These are phyloP conservation scores for Clathrospora elynae DNA, from an alignment of 2,329 filamentous ascomycete species.

Conservation along the genomic window DNA sequence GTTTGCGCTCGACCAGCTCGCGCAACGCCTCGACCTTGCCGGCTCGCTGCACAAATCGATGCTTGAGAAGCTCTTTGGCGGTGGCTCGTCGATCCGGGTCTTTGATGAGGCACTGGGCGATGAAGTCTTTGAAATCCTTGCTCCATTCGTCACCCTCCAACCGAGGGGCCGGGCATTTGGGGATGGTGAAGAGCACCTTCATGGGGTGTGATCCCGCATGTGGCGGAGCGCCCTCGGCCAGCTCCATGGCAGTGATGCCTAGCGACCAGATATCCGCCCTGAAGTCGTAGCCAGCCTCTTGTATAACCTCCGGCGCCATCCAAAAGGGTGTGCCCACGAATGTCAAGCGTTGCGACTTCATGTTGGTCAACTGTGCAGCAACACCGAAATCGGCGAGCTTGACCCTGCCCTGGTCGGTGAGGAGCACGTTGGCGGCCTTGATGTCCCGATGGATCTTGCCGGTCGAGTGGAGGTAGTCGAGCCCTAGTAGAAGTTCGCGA, in stretches of 20 bases:
- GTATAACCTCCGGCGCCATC: slow-evolving; percentile 99
- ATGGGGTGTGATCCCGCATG: slow-evolving; percentile 97
- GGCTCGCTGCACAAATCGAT: slow-evolving; percentile 84
- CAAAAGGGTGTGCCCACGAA: slow-evolving; percentile 99
- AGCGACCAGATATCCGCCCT: slow-evolving; percentile 98
- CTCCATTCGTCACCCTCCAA: slow-evolving; percentile 82
- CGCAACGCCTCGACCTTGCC: slow-evolving; percentile 87
- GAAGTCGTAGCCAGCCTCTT: slow-evolving; percentile 95
- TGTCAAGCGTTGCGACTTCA: slow-evolving; percentile 95
- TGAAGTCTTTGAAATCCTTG: slow-evolving; percentile 91
- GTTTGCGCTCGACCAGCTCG: slow-evolving; percentile 81
- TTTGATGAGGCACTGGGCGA: slow-evolving; percentile 88
- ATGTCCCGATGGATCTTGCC: slow-evolving; percentile 97
- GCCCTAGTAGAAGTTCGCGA: slow-evolving; percentile 83
- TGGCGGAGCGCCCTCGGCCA: slow-evolving; percentile 89
- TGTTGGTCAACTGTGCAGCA: slow-evolving; percentile 93
- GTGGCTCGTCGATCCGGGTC: slow-evolving; percentile 83
- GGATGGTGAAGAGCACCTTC: slow-evolving; percentile 96
- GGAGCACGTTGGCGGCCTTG: slow-evolving; percentile 93
- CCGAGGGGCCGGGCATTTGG: slow-evolving; percentile 83
- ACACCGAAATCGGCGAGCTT: slow-evolving; percentile 98
- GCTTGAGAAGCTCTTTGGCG: slow-evolving; percentile 83
- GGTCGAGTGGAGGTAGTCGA: slow-evolving; percentile 91
- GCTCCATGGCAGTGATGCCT: slow-evolving; percentile 89
- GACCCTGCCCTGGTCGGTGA: slow-evolving; percentile 88